Evolutionary conservation across 2,329 filamentous ascomycete genomes (phyloP).

Genomic region (Neurospora sp.): DNA sequence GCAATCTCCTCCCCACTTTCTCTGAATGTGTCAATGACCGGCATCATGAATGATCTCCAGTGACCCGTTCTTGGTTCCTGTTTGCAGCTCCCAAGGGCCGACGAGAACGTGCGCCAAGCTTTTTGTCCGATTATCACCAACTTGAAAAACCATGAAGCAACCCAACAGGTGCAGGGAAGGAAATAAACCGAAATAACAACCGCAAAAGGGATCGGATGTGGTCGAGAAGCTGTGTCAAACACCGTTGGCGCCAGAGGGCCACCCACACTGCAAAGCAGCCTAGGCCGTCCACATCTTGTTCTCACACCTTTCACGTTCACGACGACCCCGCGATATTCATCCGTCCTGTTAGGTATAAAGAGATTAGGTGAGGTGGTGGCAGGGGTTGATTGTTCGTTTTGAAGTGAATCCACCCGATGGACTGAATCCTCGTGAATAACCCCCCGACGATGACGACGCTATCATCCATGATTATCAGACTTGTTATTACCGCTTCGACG

Average conservation of each 20-base stretch:
- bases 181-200: too few species aligned
- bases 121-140: background rate
- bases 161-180: background rate
- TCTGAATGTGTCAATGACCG: background rate
- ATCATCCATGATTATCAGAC: background rate
- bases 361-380: background rate
- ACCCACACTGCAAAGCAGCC: too few species aligned
- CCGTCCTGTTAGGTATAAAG: background rate
- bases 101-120: background rate
- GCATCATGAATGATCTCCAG: background rate
- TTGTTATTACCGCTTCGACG: too few species aligned
- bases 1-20: background rate
- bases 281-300: background rate
- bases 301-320: background rate
- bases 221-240: background rate
- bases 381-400: background rate
- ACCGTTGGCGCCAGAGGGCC: background rate
- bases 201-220: too few species aligned
- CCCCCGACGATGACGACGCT: background rate
- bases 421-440: too few species aligned
- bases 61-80: background rate
- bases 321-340: background rate
- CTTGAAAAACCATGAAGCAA: background rate
- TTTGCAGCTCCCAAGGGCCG: too few species aligned
- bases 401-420: background rate